A percentile compares a stretch with the other conserved stretches of the same genome.
Evolutionary conservation across 192 early-diverging fungal genomes (phyloP).

Genomic region (Helicostylum pulchrum): DNA sequence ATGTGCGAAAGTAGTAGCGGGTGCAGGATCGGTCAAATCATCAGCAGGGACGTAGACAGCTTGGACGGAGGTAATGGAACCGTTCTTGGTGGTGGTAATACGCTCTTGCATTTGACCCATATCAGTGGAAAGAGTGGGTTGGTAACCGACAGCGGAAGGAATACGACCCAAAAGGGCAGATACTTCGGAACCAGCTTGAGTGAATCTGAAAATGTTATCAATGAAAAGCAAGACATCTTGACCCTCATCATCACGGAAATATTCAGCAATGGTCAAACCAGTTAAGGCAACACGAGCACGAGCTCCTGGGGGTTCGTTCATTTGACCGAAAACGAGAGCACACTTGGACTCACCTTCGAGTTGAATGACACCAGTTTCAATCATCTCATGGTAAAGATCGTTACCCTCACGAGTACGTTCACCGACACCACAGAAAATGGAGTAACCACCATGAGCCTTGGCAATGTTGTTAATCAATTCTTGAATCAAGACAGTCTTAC

Average conservation of each 20-base stretch:
- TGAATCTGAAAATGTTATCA: slow-evolving; percentile 99
- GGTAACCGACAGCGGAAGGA: slow-evolving; percentile 99
- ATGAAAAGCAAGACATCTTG: slow-evolving; percentile 99
- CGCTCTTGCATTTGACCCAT: slow-evolving; percentile 99
- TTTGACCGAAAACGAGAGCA: slow-evolving; percentile 96
- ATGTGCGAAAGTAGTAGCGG: slow-evolving; percentile 98
- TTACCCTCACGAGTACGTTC: slow-evolving; percentile 99
- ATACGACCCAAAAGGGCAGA: slow-evolving; percentile 99
- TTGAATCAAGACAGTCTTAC: slow-evolving; percentile 99
- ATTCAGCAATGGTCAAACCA: slow-evolving; percentile 97
- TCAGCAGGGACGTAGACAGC: slow-evolving; percentile 99
- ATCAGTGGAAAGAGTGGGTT: slow-evolving; percentile 97
- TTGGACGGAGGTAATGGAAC: slow-evolving; percentile 98
- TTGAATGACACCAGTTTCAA: slow-evolving; percentile 91
- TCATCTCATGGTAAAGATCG: slow-evolving; percentile 68
- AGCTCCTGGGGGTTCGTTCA: slow-evolving; percentile 99
- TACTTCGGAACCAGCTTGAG: slow-evolving; percentile 99
- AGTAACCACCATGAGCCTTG: slow-evolving; percentile 99
- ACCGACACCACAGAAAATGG: slow-evolving; percentile 97
- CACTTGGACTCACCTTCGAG: slow-evolving; percentile 93
- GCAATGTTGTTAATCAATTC: slow-evolving; percentile 99
- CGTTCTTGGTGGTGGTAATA: slow-evolving; percentile 99
- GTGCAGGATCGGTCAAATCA: slow-evolving; percentile 99
- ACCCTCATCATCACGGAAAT: slow-evolving; percentile 99
- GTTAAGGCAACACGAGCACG: slow-evolving; percentile 98